These are phyloP conservation scores for Buddleja alternifolia DNA, from an alignment of 257 asterid genomes.

Conservation along the genomic window DNA sequence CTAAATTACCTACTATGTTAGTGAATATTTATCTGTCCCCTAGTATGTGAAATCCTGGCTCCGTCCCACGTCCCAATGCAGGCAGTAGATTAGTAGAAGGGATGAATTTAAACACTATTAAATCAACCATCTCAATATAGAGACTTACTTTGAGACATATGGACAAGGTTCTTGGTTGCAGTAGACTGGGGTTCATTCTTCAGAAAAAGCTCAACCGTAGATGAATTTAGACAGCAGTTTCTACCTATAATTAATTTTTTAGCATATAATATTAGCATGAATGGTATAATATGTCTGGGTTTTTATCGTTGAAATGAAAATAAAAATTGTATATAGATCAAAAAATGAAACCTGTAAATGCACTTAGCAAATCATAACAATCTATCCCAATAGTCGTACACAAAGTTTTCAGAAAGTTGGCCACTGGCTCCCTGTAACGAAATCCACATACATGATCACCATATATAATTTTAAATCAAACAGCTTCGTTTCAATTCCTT, in stretches of 20 bases:
- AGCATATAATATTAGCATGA: neutral
- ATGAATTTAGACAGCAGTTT: conserved; percentile 78
- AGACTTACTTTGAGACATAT: conserved; percentile 84
- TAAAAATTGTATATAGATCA: neutral
- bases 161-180: conserved; percentile 77
- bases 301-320: neutral
- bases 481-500: neutral
- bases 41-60: too few relatives aligned
- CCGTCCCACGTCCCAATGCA: too few relatives aligned
- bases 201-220: conserved; percentile 61
- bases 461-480: neutral
- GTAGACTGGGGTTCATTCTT: conserved; percentile 83
- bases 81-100: neutral
- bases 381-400: conserved; percentile 56
- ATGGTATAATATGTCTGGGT: neutral
- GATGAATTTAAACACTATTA: too few relatives aligned
- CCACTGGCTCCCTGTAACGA: conserved; percentile 43
- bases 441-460: too few relatives aligned
- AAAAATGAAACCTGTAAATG: conserved; percentile 58
- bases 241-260: conserved; percentile 49
- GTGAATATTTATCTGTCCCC: too few relatives aligned
- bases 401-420: conserved; percentile 42
- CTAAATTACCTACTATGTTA: too few relatives aligned
- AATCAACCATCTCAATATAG: too few relatives aligned
- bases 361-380: conserved; percentile 65